Base-by-base conservation (phyloP, 129 eudicot genomes). In the Kitagawia praeruptora region DNA sequence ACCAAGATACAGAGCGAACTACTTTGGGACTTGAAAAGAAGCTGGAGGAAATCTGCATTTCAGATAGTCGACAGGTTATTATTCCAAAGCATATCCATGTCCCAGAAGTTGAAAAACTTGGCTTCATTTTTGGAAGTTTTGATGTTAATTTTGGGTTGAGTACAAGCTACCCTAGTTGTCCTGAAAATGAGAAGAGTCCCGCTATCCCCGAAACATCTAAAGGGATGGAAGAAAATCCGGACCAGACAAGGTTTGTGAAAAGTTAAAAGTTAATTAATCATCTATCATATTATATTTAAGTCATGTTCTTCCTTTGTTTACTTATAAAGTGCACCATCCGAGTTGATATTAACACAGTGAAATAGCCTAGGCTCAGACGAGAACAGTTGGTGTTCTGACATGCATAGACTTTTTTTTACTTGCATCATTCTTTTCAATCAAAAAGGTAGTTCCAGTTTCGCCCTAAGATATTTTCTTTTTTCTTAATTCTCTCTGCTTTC, bases 161-260 rank as follows among this genome's bases (percentile, higher is more conserved):
- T n/a, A n/a, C n/a, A n/a, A 81, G 37, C 81, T 41, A 70, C 37
- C 72, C 81, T 69, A 71, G 54, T 85, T 83, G 64, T 23, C 83
- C 87, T 42, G 87, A 79, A 64, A 82, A 41, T 63, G 87, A 85
- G 39, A 82, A 80, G 78, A 88, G 81, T 72, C 79, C 85, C 71
- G 27, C 85, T 73, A 28, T 80, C 72, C 88, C 97, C 61, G 96
- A 91, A 63, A 80, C 89, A 74, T 78, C 92, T 38, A 88, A 85
- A 56, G 80, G 78, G 75, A 80, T 41, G 78, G 85, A 87, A 56
- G 95, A 88, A 75, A 82, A 80, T 42, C 81, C 70, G 41, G 83
- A 85, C 75, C 85, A 86, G 28, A 11, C 80, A 56, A 87, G 98
- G 98, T 93, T 74, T 23, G 84, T 78, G 27, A 78, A 67, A 61